Conservation (phyloP, 768 basidiomycete species). For the Kwoniella newhampshirensis region DNA sequence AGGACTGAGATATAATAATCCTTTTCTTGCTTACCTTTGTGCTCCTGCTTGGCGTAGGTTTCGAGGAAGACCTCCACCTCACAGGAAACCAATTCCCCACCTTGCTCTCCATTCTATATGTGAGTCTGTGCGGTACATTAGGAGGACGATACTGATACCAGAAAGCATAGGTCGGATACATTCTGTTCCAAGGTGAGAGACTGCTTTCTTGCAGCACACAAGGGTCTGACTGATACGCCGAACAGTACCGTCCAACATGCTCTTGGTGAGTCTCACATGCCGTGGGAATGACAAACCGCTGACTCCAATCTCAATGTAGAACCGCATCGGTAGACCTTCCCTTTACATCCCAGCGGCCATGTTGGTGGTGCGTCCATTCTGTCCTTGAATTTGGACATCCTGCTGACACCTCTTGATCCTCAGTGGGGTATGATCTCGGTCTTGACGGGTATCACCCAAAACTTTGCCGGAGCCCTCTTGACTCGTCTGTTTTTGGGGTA, state of each 20-base stretch:
- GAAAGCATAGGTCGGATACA: constrained; percentile 35
- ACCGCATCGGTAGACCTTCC: constrained; percentile 44
- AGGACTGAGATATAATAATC: too few species aligned
- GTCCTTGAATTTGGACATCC: too few species aligned
- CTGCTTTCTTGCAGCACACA: background rate
- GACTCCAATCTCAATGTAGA: constrained; percentile 9
- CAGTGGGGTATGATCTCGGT: constrained; percentile 54
- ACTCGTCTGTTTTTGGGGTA: constrained; percentile 72
- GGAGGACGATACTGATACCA: background rate
- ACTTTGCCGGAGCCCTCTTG: constrained; percentile 55
- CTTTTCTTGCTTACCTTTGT: too few species aligned
- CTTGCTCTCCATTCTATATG: constrained; percentile 46
- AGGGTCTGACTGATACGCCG: background rate
- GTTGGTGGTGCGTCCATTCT: constrained; percentile 34
- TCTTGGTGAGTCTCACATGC: constrained; percentile 30
- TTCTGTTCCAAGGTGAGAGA: constrained; percentile 35
- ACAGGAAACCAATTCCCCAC: constrained; percentile 41
- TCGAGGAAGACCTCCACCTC: constrained; percentile 48
- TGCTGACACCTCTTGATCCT: background rate
- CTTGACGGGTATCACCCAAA: constrained; percentile 57
- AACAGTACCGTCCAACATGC: constrained; percentile 47
- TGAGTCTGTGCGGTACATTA: constrained; percentile 2
- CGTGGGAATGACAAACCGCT: background rate
- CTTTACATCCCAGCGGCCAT: constrained; percentile 46
- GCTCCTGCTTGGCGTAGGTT: too few species aligned